phyloP scores from a whole-genome alignment of 352 stramenopile species.

The Saprolegnia parasitica region DNA sequence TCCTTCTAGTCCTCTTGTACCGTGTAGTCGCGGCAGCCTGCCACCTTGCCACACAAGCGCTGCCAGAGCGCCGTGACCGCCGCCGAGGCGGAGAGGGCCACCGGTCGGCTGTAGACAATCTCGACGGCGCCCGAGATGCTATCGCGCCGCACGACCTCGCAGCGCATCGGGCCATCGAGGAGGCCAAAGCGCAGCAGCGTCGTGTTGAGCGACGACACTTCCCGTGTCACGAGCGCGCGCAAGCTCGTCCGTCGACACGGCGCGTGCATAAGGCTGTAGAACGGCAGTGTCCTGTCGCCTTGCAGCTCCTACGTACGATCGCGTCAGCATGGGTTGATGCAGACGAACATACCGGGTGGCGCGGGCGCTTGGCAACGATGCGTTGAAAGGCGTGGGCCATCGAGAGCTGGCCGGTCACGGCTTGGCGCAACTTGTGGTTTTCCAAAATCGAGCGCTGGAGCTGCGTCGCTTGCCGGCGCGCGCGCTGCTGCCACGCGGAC shows the following conservation, averaged over 20 bases:
- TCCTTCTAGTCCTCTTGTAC: too few relatives aligned
- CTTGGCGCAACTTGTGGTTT: background rate
- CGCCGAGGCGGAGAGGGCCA: background rate
- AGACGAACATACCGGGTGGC: constrained; percentile 5
- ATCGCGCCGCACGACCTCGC: background rate
- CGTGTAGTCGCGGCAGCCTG: background rate
- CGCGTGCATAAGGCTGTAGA: background rate
- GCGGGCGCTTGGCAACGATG: background rate
- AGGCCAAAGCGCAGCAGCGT: constrained; percentile 7
- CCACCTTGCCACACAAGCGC: background rate
- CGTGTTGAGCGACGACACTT: background rate
- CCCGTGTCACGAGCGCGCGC: background rate
- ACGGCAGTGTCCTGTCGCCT: background rate
- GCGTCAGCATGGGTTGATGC: too few relatives aligned
- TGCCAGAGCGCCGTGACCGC: background rate
- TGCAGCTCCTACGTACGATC: background rate
- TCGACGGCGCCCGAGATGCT: background rate
- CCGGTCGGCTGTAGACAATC: background rate
- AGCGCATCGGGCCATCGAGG: background rate
- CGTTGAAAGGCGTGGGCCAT: constrained; percentile 4
- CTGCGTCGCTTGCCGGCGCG: background rate
- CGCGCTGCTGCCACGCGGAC: background rate
- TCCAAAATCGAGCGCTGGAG: background rate
- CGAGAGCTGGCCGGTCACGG: background rate
- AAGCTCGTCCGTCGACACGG: background rate